A percentile compares a stretch with the other conserved stretches of the same genome.
phyloP scores from a whole-genome alignment of 345 rosid genomes.

The Pugionium dolabratum region DNA sequence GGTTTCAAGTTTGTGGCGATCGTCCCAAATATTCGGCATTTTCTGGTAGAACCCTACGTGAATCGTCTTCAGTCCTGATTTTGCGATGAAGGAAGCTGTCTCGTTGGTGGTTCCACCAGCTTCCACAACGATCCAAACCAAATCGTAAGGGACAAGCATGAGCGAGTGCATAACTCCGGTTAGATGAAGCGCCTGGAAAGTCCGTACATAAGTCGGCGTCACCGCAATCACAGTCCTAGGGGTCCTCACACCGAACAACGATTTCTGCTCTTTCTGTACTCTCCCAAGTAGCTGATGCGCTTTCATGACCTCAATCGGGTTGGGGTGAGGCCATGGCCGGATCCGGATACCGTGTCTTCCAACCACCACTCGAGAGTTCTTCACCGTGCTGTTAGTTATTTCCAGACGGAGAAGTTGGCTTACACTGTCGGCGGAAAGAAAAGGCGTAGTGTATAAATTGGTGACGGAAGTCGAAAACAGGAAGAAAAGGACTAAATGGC shows the following conservation, averaged over 20 bases:
- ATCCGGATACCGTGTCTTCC: conserved; percentile 99
- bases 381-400: conserved; percentile 27
- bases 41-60: conserved; percentile 61
- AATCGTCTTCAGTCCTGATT: conserved; percentile 66
- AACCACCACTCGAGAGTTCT: conserved; percentile 69
- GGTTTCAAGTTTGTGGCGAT: conserved; percentile 63
- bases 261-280: conserved; percentile 91
- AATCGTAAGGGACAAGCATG: conserved; percentile 84
- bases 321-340: conserved; percentile 99
- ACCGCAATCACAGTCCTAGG: conserved; percentile 72
- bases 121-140: conserved; percentile 97
- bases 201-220: conserved; percentile 94
- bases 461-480: conserved; percentile 72
- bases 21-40: conserved; percentile 85
- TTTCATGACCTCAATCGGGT: conserved; percentile 84
- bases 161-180: conserved; percentile 95
- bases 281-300: conserved; percentile 84
- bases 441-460: conserved; percentile 58
- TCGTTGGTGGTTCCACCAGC: conserved; percentile 82
- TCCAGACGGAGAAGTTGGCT: conserved; percentile 35
- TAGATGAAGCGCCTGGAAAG: conserved; percentile 91
- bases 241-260: conserved; percentile 68
- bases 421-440: conserved; percentile 42
- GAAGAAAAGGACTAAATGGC: conserved; percentile 83
- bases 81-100: conserved; percentile 70